These are phyloP conservation scores for Beauveria sp. DNA, from an alignment of 2,329 filamentous ascomycete genomes.

Conservation along the genomic window DNA sequence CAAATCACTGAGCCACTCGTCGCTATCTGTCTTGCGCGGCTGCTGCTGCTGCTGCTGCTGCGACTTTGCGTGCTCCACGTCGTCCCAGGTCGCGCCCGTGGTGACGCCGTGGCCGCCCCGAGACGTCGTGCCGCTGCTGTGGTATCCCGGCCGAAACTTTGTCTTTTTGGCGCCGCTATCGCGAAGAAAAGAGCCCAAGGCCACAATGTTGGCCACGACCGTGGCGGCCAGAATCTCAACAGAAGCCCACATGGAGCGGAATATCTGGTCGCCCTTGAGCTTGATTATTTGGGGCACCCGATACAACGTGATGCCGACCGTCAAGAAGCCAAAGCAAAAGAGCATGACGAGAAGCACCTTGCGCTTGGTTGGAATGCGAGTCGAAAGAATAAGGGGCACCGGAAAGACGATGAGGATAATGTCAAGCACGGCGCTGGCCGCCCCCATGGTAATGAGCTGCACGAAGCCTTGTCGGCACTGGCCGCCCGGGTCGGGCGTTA, in stretches of 20 bases:
- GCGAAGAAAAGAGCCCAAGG: slow-evolving; percentile 81
- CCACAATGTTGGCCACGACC: slow-evolving; percentile 73
- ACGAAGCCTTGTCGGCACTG: slow-evolving; percentile 76
- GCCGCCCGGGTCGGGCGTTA: slow-evolving; percentile 70
- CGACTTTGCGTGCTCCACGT: slow-evolving; percentile 17
- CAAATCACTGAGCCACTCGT: slow-evolving; percentile 10
- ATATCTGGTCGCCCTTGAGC: slow-evolving; percentile 64
- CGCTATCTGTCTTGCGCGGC: slow-evolving; percentile 8
- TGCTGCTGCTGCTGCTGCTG: neutral
- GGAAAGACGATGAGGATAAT: slow-evolving; percentile 77
- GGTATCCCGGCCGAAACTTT: slow-evolving; percentile 60
- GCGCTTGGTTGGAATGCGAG: slow-evolving; percentile 63
- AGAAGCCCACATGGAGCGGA: slow-evolving; percentile 77
- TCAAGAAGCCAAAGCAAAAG: slow-evolving; percentile 69
- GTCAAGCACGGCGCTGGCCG: slow-evolving; percentile 77
- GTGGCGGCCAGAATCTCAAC: slow-evolving; percentile 82
- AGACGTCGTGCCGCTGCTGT: slow-evolving; percentile 20
- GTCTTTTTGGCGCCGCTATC: slow-evolving; percentile 81
- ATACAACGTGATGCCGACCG: slow-evolving; percentile 69
- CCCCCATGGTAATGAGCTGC: slow-evolving; percentile 77
- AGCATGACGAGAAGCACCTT: slow-evolving; percentile 70
- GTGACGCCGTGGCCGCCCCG: slow-evolving; percentile 17
- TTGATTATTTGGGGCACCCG: slow-evolving; percentile 67
- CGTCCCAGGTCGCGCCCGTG: slow-evolving; percentile 19
- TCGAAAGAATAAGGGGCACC: slow-evolving; percentile 76